These are phyloP conservation scores for Cairneyella variabilis DNA, from an alignment of 495 filamentous ascomycete genomes.

Conservation along the genomic window DNA sequence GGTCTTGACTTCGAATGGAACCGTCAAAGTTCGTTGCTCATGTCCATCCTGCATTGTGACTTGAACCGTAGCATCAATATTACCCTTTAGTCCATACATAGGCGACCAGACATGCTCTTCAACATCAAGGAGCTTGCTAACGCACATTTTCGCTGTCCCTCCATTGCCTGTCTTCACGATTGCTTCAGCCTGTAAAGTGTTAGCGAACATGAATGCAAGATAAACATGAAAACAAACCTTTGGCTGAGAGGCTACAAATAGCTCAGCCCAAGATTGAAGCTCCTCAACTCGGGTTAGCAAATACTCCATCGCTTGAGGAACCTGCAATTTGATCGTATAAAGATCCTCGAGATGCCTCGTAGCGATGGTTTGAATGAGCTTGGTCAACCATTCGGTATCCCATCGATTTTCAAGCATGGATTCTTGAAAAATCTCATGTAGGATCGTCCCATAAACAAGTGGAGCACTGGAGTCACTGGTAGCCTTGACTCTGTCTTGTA, in stretches of 20 bases:
- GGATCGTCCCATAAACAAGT: constrained; percentile 82
- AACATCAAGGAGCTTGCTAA: constrained; percentile 91
- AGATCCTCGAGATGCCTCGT: constrained; percentile 76
- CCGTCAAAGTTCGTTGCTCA: constrained; percentile 64
- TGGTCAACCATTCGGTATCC: constrained; percentile 61
- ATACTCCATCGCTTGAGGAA: constrained; percentile 68
- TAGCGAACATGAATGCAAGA: constrained; percentile 9
- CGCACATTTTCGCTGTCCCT: constrained; percentile 67
- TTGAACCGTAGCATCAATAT: constrained; percentile 97
- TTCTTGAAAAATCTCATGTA: constrained; percentile 93
- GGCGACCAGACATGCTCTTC: constrained; percentile 98
- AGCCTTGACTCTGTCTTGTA: constrained; percentile 90
- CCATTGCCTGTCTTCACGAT: constrained; percentile 76
- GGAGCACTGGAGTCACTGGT: constrained; percentile 71
- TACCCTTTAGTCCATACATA: constrained; percentile 94
- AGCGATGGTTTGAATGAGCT: constrained; percentile 60
- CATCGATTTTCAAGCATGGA: constrained; percentile 81
- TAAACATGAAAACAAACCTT: constrained; percentile 45
- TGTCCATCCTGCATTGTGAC: constrained; percentile 69
- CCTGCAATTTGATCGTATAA: constrained; percentile 73
- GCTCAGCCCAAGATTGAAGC: constrained; percentile 74
- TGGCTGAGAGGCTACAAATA: constrained; percentile 71
- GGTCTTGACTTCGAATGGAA: constrained; percentile 94
- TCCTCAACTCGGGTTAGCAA: constrained; percentile 74
- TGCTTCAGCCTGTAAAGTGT: constrained; percentile 53